Conservation (phyloP, 2,329 filamentous ascomycete species). For the Ploettnerulaceae sp. region DNA sequence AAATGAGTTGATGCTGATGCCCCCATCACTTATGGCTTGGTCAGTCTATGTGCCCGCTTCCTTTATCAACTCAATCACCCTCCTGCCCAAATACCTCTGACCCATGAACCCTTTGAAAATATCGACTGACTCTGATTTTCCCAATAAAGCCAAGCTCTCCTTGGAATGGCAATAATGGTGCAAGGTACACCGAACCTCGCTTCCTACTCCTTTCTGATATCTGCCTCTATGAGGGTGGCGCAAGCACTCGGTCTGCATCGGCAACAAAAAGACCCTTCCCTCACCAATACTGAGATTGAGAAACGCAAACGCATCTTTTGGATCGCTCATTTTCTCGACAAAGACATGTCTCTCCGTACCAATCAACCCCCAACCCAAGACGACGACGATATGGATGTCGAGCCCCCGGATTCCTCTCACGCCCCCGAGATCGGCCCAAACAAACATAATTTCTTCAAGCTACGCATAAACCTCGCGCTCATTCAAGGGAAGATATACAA, state of each 20-base stretch:
- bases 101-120: no score
- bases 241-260: slow-evolving; percentile 27
- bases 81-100: no score
- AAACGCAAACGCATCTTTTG: slow-evolving; percentile 56
- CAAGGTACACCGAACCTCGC: slow-evolving; percentile 26
- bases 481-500: slow-evolving; percentile 30
- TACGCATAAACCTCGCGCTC: slow-evolving; percentile 18
- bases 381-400: slow-evolving; percentile 47
- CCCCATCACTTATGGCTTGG: slow-evolving; percentile 12
- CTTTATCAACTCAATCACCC: no score
- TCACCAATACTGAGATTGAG: slow-evolving; percentile 15
- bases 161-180: slow-evolving; percentile 28
- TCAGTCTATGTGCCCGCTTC: no score
- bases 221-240: slow-evolving; percentile 26
- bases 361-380: slow-evolving; percentile 57
- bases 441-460: slow-evolving; percentile 15
- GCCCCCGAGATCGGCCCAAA: background rate
- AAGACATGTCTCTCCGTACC: slow-evolving; percentile 56
- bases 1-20: slow-evolving; percentile 16
- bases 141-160: slow-evolving; percentile 29
- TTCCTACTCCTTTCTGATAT: slow-evolving; percentile 18
- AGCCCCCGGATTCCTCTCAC: slow-evolving; percentile 13
- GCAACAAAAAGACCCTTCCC: slow-evolving; percentile 7
- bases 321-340: slow-evolving; percentile 62
- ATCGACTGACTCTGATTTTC: no score